A percentile compares a stretch with the other conserved stretches of the same genome.
Evolutionary conservation across 2,329 filamentous ascomycete species (phyloP).

Genomic region (Clonostachys byssicola): DNA sequence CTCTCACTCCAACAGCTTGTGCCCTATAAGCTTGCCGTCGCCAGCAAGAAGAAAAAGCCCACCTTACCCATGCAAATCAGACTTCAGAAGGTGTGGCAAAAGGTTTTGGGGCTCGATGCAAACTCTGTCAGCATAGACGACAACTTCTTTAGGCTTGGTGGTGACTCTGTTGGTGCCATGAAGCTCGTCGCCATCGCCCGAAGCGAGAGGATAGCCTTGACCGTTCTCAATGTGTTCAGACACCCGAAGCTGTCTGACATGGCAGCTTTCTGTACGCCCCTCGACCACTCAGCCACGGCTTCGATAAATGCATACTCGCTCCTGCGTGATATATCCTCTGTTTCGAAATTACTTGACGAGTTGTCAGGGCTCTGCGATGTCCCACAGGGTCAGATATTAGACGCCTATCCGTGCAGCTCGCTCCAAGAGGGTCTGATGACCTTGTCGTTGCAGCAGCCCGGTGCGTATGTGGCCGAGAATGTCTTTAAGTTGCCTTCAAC

Average conservation of each 20-base stretch:
- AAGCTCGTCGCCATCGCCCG: constrained; percentile 26
- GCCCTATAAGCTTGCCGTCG: too few species aligned
- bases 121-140: constrained; percentile 26
- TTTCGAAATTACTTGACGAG: not conserved
- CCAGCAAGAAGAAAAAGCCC: not conserved
- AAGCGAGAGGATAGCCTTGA: constrained; percentile 28
- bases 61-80: not conserved
- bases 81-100: constrained; percentile 28
- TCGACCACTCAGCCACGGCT: too few species aligned
- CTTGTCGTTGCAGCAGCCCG: constrained; percentile 16
- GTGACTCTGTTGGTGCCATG: constrained; percentile 41
- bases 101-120: constrained; percentile 1
- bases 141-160: constrained; percentile 41
- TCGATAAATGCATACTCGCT: too few species aligned
- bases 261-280: constrained; percentile 1
- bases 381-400: constrained; percentile 7
- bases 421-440: constrained; percentile 29
- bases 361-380: not conserved
- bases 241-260: constrained; percentile 9
- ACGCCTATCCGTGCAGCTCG: constrained; percentile 27
- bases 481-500: constrained; percentile 1
- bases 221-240: constrained; percentile 38
- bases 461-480: constrained; percentile 23
- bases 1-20: constrained; percentile 2
- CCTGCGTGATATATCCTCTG: too few species aligned